These are phyloP conservation scores for Phialemonium atrogriseum DNA, from an alignment of 2,329 filamentous ascomycete genomes.

Conservation along the genomic window DNA sequence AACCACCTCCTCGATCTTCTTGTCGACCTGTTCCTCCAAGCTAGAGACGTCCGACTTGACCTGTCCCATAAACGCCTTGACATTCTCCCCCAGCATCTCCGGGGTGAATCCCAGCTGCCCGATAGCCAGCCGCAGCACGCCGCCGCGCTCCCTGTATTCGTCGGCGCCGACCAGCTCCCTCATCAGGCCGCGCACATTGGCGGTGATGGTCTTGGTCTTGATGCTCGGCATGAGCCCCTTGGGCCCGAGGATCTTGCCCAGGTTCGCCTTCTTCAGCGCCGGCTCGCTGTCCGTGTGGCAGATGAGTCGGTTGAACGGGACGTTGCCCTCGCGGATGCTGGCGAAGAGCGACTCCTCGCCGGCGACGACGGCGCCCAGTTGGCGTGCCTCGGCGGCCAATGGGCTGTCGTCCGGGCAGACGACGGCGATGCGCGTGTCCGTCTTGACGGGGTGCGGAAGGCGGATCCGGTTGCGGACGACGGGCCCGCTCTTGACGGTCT, in stretches of 20 bases:
- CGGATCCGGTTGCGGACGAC: constrained; percentile 81
- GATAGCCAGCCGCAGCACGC: constrained; percentile 81
- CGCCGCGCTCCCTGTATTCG: constrained; percentile 78
- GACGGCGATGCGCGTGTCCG: constrained; percentile 81
- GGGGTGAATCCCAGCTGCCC: constrained; percentile 86
- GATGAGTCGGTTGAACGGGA: constrained; percentile 84
- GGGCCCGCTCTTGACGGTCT: constrained; percentile 76
- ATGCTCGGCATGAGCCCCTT: constrained; percentile 85
- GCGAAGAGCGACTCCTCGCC: constrained; percentile 84
- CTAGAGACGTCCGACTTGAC: constrained; percentile 69
- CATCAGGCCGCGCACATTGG: constrained; percentile 66
- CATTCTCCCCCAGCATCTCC: constrained; percentile 75
- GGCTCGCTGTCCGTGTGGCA: constrained; percentile 73
- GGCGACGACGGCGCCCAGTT: constrained; percentile 72
- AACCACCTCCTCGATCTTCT: constrained; percentile 68
- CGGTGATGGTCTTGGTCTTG: constrained; percentile 84
- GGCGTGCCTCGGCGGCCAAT: constrained; percentile 63
- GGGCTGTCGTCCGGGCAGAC: constrained; percentile 78
- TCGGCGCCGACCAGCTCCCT: constrained; percentile 75
- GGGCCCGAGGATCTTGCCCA: constrained; percentile 79
- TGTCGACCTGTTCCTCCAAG: constrained; percentile 55
- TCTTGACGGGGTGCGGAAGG: constrained; percentile 83
- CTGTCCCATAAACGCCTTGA: constrained; percentile 66
- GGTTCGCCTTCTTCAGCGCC: constrained; percentile 70
- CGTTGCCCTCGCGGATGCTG: constrained; percentile 60